Evolutionary conservation across 2,329 filamentous ascomycete species (phyloP).

Genomic region (Acrodontium crateriforme): DNA sequence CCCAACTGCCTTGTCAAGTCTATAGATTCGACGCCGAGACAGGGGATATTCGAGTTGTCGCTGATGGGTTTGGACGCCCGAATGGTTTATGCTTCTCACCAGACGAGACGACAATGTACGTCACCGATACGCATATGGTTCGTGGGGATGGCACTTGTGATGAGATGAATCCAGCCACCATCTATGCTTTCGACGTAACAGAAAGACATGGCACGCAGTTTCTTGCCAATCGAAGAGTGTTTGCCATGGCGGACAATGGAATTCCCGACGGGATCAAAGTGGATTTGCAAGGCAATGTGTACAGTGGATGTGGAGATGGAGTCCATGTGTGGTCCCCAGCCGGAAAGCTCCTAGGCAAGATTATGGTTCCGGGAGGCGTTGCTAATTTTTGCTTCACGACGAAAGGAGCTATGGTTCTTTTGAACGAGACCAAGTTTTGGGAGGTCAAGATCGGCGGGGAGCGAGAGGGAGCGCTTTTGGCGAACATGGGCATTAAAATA

Average conservation of each 20-base stretch:
- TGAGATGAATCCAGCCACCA: conserved; percentile 29
- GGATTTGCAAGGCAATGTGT: conserved; percentile 42
- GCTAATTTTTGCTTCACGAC: conserved; percentile 21
- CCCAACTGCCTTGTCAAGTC: conserved; percentile 43
- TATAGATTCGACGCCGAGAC: conserved; percentile 41
- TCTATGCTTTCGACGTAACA: conserved; percentile 26
- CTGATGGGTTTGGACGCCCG: conserved; percentile 42
- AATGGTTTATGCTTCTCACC: conserved; percentile 48
- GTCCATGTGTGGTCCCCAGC: conserved; percentile 40
- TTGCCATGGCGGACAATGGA: conserved; percentile 16
- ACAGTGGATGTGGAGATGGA: conserved; percentile 41
- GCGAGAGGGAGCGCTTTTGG: conserved; percentile 14
- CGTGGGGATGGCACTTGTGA: conserved; percentile 30
- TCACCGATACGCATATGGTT: conserved; percentile 43
- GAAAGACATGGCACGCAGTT: conserved; percentile 12
- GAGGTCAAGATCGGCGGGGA: conserved; percentile 9
- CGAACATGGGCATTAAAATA: conserved; percentile 16
- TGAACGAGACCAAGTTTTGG: conserved; percentile 16
- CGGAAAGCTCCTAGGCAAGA: conserved; percentile 42
- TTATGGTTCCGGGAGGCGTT: conserved; percentile 33
- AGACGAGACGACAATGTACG: conserved; percentile 37
- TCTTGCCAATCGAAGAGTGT: conserved; percentile 14
- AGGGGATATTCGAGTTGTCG: conserved; percentile 40
- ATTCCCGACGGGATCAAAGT: conserved; percentile 47
- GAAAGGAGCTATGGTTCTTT: conserved; percentile 14